These are phyloP conservation scores for Senna siamea DNA, from an alignment of 306 rosid species.

Conservation along the genomic window DNA sequence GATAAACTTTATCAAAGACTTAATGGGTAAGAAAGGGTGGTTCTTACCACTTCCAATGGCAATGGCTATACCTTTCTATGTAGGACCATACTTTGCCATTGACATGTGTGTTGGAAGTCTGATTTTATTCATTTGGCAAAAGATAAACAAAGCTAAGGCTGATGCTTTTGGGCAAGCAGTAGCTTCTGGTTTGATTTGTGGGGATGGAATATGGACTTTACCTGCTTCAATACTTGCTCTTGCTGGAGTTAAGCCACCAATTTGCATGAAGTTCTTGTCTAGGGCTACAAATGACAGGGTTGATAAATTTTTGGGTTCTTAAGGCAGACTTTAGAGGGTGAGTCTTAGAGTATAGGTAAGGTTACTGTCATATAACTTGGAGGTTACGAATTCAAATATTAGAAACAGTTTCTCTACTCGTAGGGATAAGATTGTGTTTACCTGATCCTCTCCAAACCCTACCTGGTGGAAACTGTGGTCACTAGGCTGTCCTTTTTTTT, in stretches of 20 bases:
- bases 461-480: too few species aligned
- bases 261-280: slow-evolving; percentile 61
- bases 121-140: slow-evolving; percentile 51
- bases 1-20: slow-evolving; percentile 47
- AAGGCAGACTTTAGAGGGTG: too few species aligned
- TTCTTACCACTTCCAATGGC: slow-evolving; percentile 62
- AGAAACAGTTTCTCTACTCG: too few species aligned
- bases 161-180: slow-evolving; percentile 58
- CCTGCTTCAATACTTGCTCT: slow-evolving; percentile 61
- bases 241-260: slow-evolving; percentile 60
- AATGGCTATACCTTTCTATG: slow-evolving; percentile 60
- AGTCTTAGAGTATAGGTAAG: too few species aligned
- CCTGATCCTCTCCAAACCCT: too few species aligned
- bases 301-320: slow-evolving; percentile 41
- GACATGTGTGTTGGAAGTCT: slow-evolving; percentile 64
- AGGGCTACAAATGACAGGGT: slow-evolving; percentile 46
- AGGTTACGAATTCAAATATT: too few species aligned
- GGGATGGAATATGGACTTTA: slow-evolving; percentile 59
- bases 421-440: too few species aligned
- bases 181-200: slow-evolving; percentile 67
- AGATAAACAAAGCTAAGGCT: slow-evolving; percentile 47
- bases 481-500: too few species aligned
- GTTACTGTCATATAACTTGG: too few species aligned
- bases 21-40: slow-evolving; percentile 49
- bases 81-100: slow-evolving; percentile 58